Conservation (phyloP, 768 basidiomycete genomes). For the Pleurotus djamor region DNA sequence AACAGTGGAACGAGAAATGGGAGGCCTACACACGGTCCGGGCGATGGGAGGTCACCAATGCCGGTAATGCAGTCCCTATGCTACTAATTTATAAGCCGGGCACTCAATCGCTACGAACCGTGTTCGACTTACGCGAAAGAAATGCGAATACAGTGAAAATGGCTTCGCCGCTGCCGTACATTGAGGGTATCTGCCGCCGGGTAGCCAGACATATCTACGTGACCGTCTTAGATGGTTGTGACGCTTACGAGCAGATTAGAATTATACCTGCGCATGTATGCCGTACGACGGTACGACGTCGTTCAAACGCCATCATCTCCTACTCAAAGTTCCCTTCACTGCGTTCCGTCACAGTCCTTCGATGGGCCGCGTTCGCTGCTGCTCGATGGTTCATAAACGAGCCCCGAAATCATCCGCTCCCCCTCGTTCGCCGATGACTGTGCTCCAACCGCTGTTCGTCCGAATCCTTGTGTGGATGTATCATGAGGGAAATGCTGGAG, state of each 20-base stretch:
- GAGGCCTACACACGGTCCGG: constrained; percentile 16
- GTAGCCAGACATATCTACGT: constrained; percentile 24
- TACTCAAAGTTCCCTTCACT: no score
- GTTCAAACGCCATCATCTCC: no score
- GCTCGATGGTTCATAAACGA: no score
- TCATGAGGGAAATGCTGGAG: no score
- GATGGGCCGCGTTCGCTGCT: no score
- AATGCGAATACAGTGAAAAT: constrained; percentile 37
- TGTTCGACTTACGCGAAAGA: constrained; percentile 28
- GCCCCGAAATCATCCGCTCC: no score
- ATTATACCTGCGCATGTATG: constrained; percentile 21
- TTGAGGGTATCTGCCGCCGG: constrained; percentile 31
- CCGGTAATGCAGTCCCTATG: constrained; percentile 13
- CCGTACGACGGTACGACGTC: constrained; percentile 10
- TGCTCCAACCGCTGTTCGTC: no score
- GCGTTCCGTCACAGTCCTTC: no score
- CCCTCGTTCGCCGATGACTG: no score
- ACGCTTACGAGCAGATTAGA: constrained; percentile 38
- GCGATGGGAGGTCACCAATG: constrained; percentile 20
- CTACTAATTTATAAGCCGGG: constrained; percentile 22
- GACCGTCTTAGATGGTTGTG: constrained; percentile 31
- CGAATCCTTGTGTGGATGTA: no score
- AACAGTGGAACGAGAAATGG: constrained; percentile 19
- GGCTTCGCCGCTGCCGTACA: constrained; percentile 36
- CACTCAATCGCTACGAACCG: constrained; percentile 24